Conservation (phyloP, 495 filamentous ascomycete species). For the Lepraria neglecta region DNA sequence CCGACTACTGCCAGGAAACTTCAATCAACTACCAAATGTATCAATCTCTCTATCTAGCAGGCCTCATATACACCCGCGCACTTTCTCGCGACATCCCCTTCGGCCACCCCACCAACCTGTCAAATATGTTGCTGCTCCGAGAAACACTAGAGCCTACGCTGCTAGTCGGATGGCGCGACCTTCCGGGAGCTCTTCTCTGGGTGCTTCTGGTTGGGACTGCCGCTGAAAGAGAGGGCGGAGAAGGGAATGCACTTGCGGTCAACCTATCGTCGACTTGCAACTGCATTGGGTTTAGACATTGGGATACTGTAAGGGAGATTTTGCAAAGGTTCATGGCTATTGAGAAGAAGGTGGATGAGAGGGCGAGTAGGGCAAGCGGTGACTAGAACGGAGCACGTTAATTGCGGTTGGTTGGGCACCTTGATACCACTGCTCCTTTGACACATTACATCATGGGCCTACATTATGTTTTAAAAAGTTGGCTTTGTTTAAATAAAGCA, state of each 20-base stretch:
- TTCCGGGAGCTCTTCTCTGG: neutral
- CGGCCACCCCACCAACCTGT: neutral
- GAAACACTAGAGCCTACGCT: neutral
- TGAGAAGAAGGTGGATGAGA: neutral
- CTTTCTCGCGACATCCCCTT: conserved; percentile 1
- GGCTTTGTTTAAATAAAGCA: too few relatives aligned
- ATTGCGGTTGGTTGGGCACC: too few relatives aligned
- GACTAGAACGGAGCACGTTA: neutral
- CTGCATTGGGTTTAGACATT: neutral
- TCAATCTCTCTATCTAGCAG: neutral
- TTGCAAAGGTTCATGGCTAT: neutral
- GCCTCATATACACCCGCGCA: neutral
- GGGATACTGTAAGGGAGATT: neutral
- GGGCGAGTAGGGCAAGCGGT: neutral
- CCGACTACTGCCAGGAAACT: neutral
- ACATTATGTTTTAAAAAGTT: too few relatives aligned
- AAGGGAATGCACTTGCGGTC: neutral
- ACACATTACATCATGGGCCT: too few relatives aligned
- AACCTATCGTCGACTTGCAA: neutral
- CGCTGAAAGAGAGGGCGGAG: neutral
- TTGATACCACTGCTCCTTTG: too few relatives aligned
- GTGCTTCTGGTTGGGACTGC: conserved; percentile 4
- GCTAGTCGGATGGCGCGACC: neutral
- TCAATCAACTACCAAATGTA: neutral
- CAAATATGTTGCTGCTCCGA: neutral